phyloP scores from a whole-genome alignment of 2,329 filamentous ascomycete species.

The Sarocladiaceae sp. region DNA sequence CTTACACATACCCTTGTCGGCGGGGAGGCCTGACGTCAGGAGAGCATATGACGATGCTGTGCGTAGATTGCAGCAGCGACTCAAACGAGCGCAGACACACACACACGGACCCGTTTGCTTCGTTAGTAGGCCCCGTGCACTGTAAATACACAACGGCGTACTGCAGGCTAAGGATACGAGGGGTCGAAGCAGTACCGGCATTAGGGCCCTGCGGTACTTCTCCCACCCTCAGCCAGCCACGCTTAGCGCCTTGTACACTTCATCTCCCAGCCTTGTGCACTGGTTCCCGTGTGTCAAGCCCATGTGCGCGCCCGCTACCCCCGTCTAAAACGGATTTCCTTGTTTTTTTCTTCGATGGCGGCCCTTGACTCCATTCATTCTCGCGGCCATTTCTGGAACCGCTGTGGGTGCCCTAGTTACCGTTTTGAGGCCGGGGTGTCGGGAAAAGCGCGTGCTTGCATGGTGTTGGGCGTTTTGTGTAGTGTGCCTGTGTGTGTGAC shows the following conservation, averaged over 20 bases:
- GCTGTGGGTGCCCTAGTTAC: background rate
- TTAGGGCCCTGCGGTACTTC: conserved; percentile 6
- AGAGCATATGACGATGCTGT: conserved; percentile 4
- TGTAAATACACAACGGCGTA: too few relatives aligned
- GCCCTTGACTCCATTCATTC: background rate
- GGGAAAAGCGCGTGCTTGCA: background rate
- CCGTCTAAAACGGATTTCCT: background rate
- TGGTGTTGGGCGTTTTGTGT: background rate
- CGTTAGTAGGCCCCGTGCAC: too few relatives aligned
- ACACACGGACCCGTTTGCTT: too few relatives aligned
- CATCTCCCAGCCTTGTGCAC: conserved; percentile 1
- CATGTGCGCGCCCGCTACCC: background rate
- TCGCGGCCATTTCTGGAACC: background rate
- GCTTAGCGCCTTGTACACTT: background rate
- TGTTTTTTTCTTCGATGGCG: background rate
- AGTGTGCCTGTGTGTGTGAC: conserved; percentile 3
- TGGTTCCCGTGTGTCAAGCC: background rate
- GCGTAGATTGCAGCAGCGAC: background rate
- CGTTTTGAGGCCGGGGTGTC: background rate
- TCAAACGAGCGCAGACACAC: too few relatives aligned
- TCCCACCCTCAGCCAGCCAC: background rate
- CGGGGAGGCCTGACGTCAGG: conserved; percentile 12
- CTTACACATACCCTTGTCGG: background rate
- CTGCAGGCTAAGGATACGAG: background rate
- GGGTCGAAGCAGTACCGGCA: background rate